Base-by-base conservation (phyloP, 1,284 basidiomycete genomes). In the Puccinia brachypodii region DNA sequence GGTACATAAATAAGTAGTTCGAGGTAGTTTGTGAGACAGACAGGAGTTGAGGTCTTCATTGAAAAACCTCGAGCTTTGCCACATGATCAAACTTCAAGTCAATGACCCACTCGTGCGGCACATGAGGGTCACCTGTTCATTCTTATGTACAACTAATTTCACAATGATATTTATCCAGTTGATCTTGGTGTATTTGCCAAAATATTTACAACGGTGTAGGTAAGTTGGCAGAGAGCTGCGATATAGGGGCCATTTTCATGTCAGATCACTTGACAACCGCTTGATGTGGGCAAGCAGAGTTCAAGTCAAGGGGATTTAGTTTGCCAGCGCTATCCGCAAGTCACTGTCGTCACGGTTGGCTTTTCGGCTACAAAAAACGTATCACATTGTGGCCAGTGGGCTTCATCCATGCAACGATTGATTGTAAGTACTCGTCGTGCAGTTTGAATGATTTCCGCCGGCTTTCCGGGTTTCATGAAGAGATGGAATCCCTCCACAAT, bases 221-320 rank as follows among this genome's bases (percentile, higher is more conserved):
- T 53, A 9, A 16, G 11, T 53, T 22, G 13, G 4, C 25, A 58
- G 4, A 25, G n/a, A 58, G 3, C 56, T 8, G 31, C 19, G 56
- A 25, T 22, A 60, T 40, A 40, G 33, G 36, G 36, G 36, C 36
- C 40, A 38, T 66, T 60, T 40, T 36, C 6, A 66, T 38, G 62
- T 68, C 40, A 44, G 40, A 68, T 68, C 64, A 42, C 64, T 68
- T 68, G 40, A 68, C n/a, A 40, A 68, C 64, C 22, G 64, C 31
- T 58, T 25, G 22, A 31, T 6, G 56, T 58, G n/a, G 31, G 7
- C 8, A 25, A 58, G 56, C 42, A 44, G 7, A 44, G 42, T 8
- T 16, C n/a, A n/a, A 44, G 42, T 44, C 42, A 16, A 44, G n/a
- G n/a, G n/a, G n/a, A n/a, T n/a, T n/a, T n/a, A n/a, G n/a, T n/a